These are phyloP conservation scores for Naganishia onofrii DNA, from an alignment of 768 basidiomycete genomes.

Conservation along the genomic window DNA sequence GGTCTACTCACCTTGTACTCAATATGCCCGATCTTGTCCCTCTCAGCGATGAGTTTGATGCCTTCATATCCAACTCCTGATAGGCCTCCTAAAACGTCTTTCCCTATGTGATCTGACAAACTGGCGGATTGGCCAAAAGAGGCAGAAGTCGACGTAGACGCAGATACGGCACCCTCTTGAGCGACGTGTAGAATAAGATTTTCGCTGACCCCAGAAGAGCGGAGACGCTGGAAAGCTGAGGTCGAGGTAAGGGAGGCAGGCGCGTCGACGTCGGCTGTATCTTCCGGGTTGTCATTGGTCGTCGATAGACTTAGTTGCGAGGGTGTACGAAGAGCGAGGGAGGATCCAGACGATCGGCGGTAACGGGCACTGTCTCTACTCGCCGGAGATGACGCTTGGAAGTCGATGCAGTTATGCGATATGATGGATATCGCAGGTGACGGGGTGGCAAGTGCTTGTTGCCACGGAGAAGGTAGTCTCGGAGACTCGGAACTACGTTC, in stretches of 20 bases:
- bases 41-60: constrained; percentile 44
- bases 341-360: not conserved
- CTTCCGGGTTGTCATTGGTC: not conserved
- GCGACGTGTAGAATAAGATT: not conserved
- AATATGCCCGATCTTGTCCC: constrained; percentile 67
- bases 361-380: not conserved
- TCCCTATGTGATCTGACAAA: constrained; percentile 9
- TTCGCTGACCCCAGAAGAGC: constrained; percentile 5
- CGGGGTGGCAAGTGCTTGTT: constrained; percentile 21
- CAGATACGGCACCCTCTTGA: not conserved
- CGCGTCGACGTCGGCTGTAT: not conserved
- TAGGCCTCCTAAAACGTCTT: not conserved
- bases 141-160: constrained; percentile 10
- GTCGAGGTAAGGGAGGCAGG: not conserved
- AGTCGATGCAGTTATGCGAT: constrained; percentile 4
- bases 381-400: not conserved
- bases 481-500: constrained; percentile 25
- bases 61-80: constrained; percentile 7
- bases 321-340: constrained; percentile 7
- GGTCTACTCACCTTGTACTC: constrained; percentile 67
- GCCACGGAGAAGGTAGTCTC: constrained; percentile 29
- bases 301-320: constrained; percentile 17
- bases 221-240: constrained; percentile 1
- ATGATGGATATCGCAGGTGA: constrained; percentile 18
- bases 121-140: not conserved